Conservation (phyloP, 1,284 basidiomycete genomes). For the Macrocystidia cucumis region DNA sequence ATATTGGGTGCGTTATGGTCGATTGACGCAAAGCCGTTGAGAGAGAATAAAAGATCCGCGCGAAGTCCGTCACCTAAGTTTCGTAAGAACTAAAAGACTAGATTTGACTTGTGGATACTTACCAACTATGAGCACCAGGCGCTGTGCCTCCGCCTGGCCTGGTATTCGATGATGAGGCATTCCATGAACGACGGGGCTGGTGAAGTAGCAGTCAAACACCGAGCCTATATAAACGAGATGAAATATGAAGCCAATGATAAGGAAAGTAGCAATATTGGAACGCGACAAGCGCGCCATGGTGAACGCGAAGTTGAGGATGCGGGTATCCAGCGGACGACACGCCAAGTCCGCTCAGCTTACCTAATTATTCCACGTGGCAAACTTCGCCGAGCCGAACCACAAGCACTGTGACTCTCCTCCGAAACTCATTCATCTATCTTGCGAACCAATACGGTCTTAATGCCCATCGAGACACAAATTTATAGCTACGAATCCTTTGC, state of each 20-base stretch:
- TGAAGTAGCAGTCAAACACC: slow-evolving; percentile 90
- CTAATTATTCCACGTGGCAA: no score
- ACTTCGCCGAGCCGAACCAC: no score
- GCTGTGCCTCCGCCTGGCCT: slow-evolving; percentile 50
- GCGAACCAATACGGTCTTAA: no score
- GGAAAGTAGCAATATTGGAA: slow-evolving; percentile 35
- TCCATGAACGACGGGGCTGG: slow-evolving; percentile 69
- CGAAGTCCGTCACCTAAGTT: slow-evolving; percentile 71
- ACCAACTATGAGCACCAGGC: slow-evolving; percentile 80
- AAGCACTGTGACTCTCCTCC: no score
- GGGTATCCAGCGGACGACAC: no score
- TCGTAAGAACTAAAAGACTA: slow-evolving; percentile 1
- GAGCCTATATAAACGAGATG: slow-evolving; percentile 68
- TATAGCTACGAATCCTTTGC: no score
- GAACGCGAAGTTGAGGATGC: no score
- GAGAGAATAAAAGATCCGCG: slow-evolving; percentile 73
- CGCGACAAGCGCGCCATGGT: slow-evolving; percentile 8
- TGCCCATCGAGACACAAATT: no score
- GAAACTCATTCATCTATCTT: no score
- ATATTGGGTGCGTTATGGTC: slow-evolving; percentile 45
- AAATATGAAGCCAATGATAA: slow-evolving; percentile 65
- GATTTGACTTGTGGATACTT: slow-evolving; percentile 20
- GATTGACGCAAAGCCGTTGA: slow-evolving; percentile 51
- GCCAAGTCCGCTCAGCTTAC: no score
- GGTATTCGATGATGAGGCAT: slow-evolving; percentile 49